Percentiles rank a stretch among this genome's conserved stretches.
Conservation (phyloP, 129 eudicot genomes). For the Flaveria trinervia region DNA sequence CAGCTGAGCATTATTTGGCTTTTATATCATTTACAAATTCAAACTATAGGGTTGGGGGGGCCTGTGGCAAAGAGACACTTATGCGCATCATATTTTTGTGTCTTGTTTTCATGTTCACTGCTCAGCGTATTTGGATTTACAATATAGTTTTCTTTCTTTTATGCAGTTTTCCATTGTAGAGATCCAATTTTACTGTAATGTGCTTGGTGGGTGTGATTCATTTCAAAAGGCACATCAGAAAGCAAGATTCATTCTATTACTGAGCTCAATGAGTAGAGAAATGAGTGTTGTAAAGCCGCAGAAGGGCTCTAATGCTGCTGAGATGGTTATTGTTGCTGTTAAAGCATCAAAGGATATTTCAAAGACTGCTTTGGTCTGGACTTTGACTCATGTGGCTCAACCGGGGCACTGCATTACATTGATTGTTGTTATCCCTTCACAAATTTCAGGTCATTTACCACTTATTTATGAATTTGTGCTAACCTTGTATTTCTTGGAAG, state of each 20-base stretch:
- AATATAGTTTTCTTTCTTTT: conserved; percentile 21
- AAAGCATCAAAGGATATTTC: conserved; percentile 88
- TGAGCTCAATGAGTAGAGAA: conserved; percentile 53
- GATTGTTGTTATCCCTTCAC: conserved; percentile 74
- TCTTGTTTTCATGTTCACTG: background rate
- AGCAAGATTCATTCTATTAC: background rate
- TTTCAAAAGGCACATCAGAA: conserved; percentile 12
- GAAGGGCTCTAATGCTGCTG: conserved; percentile 49
- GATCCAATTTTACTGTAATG: conserved; percentile 4
- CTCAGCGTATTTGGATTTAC: background rate
- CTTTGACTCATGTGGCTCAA: conserved; percentile 94
- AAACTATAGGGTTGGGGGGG: conserved; percentile 16
- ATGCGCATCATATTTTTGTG: conserved; percentile 7
- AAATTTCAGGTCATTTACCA: conserved; percentile 55
- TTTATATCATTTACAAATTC: conserved; percentile 2
- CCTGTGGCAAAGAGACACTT: conserved; percentile 2
- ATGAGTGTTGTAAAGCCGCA: conserved; percentile 50
- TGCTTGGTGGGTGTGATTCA: conserved; percentile 16
- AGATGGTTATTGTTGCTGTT: conserved; percentile 83
- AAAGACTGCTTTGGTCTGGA: conserved; percentile 84
- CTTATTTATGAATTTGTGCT: background rate
- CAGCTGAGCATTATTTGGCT: conserved; percentile 21
- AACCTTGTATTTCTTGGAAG: background rate
- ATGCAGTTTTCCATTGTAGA: conserved; percentile 18
- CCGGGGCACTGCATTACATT: conserved; percentile 92